Percentiles rank a stretch among this genome's conserved stretches.
Evolutionary conservation across 192 early-diverging fungal species (phyloP).

Genomic region (Lunasporangiospora selenospora): DNA sequence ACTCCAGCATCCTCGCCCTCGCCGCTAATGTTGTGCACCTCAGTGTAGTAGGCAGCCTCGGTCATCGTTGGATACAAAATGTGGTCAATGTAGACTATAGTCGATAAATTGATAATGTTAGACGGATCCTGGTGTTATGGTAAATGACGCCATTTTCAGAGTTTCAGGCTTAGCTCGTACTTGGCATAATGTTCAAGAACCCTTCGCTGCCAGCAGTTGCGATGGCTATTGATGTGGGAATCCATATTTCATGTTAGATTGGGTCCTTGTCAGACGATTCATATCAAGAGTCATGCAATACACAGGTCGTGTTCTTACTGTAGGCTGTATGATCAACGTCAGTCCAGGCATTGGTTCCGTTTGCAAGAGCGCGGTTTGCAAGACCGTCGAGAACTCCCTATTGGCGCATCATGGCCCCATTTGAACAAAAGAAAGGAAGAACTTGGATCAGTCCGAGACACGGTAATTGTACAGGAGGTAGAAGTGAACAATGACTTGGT

Average conservation of each 20-base stretch:
- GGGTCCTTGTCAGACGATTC: not conserved
- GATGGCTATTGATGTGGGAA: conserved; percentile 49
- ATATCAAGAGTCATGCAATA: not conserved
- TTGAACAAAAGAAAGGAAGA: conserved; percentile 4
- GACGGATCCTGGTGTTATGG: not conserved
- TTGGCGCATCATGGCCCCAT: not conserved
- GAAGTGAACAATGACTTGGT: not conserved
- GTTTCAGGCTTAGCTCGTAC: conserved; percentile 7
- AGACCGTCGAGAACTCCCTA: conserved; percentile 69
- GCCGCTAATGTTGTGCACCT: conserved; percentile 69
- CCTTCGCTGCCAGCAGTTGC: conserved; percentile 64
- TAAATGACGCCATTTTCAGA: not conserved
- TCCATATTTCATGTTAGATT: not conserved
- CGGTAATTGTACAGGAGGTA: conserved; percentile 5
- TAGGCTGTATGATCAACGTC: conserved; percentile 65
- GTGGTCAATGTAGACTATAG: conserved; percentile 64
- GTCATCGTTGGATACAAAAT: conserved; percentile 68
- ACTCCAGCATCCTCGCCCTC: conserved; percentile 71
- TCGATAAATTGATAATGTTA: not conserved
- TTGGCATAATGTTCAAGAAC: conserved; percentile 63
- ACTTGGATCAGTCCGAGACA: not conserved
- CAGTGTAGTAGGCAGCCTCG: conserved; percentile 63
- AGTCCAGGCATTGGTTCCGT: conserved; percentile 73
- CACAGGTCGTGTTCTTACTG: too few relatives aligned
- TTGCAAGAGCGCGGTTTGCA: conserved; percentile 64